A percentile compares a stretch with the other conserved stretches of the same genome.
These are phyloP conservation scores for Ceratobasidium sp. DNA, from an alignment of 1,284 basidiomycete genomes.

Conservation along the genomic window DNA sequence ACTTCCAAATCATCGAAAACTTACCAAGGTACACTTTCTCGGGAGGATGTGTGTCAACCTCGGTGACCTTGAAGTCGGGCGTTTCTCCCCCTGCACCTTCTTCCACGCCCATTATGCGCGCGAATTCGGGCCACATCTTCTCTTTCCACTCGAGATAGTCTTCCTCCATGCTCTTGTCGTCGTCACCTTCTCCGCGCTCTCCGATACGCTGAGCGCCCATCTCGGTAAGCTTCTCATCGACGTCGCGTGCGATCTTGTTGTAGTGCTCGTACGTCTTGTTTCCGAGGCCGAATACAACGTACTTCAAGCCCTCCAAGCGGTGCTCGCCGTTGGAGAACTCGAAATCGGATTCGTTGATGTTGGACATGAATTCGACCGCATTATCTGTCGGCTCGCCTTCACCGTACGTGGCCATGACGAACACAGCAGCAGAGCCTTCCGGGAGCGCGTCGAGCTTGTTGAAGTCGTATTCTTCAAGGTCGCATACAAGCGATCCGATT, in stretches of 20 bases:
- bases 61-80: constrained; percentile 92
- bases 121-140: constrained; percentile 90
- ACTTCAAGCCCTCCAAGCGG: constrained; percentile 86
- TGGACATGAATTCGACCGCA: constrained; percentile 93
- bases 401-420: constrained; percentile 98
- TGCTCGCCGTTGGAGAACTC: constrained; percentile 83
- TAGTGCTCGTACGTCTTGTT: constrained; percentile 98
- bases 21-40: constrained; percentile 91
- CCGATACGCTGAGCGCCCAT: constrained; percentile 90
- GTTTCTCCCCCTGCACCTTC: constrained; percentile 95
- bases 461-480: constrained; percentile 97
- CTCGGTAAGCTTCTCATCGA: constrained; percentile 75
- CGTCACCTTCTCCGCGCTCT: constrained; percentile 93
- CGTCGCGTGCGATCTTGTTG: constrained; percentile 83
- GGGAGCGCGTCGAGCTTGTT: constrained; percentile 92
- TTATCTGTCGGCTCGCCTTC: constrained; percentile 99
- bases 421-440: constrained; percentile 84
- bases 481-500: constrained; percentile 89
- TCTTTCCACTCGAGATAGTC: constrained; percentile 99
- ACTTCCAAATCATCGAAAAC: constrained; percentile 44
- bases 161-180: constrained; percentile 99
- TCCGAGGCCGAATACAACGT: constrained; percentile 93
- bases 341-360: constrained; percentile 84
- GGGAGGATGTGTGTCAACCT: constrained; percentile 71
- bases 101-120: constrained; percentile 82